These are phyloP conservation scores for Daldinia bambusicola DNA, from an alignment of 495 filamentous ascomycete species.

Conservation along the genomic window DNA sequence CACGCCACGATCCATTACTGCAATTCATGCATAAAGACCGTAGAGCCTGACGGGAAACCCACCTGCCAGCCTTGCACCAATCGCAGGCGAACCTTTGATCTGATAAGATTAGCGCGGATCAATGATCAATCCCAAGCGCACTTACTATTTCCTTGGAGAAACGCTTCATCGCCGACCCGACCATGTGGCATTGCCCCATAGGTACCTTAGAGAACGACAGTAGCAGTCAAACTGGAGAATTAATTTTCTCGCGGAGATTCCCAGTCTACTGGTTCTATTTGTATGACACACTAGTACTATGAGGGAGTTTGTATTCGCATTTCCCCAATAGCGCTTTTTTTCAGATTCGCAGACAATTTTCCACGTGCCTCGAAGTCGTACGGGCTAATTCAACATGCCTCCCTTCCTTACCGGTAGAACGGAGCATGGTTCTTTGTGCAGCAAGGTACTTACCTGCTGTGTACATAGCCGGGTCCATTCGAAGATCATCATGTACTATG, in stretches of 20 bases:
- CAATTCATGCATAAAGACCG: not conserved
- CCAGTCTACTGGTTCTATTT: constrained; percentile 6
- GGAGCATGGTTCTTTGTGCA: not conserved
- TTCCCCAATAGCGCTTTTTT: not conserved
- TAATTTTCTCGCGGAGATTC: not conserved
- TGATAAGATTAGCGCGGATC: constrained; percentile 37
- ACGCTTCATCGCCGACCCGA: constrained; percentile 1
- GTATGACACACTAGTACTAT: constrained; percentile 2
- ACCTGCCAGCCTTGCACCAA: not conserved
- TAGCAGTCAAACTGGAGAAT: not conserved
- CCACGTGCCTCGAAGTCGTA: constrained; percentile 1
- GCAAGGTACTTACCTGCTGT: not conserved
- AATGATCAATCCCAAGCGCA: not conserved
- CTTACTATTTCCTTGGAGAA: not conserved
- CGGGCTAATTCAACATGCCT: not conserved
- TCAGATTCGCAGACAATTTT: not conserved
- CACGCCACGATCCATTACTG: constrained; percentile 29
- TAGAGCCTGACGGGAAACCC: constrained; percentile 26
- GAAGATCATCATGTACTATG: not conserved
- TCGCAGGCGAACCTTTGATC: constrained; percentile 24
- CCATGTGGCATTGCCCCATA: constrained; percentile 10
- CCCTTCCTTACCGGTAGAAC: not conserved
- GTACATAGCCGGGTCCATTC: not conserved
- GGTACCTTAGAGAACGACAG: not conserved
- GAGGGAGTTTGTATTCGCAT: constrained; percentile 2